These are phyloP conservation scores for Cyclocybe aegerita DNA, from an alignment of 768 basidiomycete genomes.

Conservation along the genomic window DNA sequence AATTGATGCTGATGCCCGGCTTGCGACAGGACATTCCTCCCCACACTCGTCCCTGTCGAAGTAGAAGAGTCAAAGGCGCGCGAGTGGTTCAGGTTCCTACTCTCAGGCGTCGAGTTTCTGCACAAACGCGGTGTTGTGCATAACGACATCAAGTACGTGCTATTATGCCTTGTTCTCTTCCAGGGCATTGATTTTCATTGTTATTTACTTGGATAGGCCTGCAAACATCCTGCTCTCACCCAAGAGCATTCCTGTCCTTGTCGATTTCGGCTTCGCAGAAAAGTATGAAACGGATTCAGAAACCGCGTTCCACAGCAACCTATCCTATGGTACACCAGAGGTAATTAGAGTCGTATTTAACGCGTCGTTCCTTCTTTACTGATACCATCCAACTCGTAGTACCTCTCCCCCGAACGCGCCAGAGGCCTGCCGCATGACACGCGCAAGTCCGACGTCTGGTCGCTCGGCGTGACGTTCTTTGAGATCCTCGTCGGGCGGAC, in stretches of 20 bases:
- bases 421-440: slow-evolving; percentile 90
- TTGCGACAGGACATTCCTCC: slow-evolving; percentile 74
- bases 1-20: slow-evolving; percentile 5
- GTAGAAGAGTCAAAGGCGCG: slow-evolving; percentile 77
- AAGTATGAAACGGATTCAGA: slow-evolving; percentile 65
- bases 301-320: slow-evolving; percentile 77
- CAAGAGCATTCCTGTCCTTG: slow-evolving; percentile 80
- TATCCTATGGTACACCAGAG: slow-evolving; percentile 91
- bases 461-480: slow-evolving; percentile 89
- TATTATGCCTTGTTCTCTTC: slow-evolving; percentile 1
- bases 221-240: slow-evolving; percentile 89
- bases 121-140: slow-evolving; percentile 85
- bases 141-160: slow-evolving; percentile 87
- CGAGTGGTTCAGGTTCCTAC: slow-evolving; percentile 79
- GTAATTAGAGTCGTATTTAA: slow-evolving; percentile 33
- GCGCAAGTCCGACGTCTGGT: slow-evolving; percentile 86
- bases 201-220: slow-evolving; percentile 48
- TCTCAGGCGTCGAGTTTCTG: slow-evolving; percentile 82
- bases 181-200: background rate
- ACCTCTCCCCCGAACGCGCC: slow-evolving; percentile 91
- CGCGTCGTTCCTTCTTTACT: background rate
- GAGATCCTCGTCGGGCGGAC: slow-evolving; percentile 92
- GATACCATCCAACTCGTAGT: slow-evolving; percentile 43
- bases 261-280: slow-evolving; percentile 97
- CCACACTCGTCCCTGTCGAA: slow-evolving; percentile 85